A percentile compares a stretch with the other conserved stretches of the same genome.
Evolutionary conservation across 2,329 filamentous ascomycete species (phyloP).

Genomic region (Cercospora zeina): DNA sequence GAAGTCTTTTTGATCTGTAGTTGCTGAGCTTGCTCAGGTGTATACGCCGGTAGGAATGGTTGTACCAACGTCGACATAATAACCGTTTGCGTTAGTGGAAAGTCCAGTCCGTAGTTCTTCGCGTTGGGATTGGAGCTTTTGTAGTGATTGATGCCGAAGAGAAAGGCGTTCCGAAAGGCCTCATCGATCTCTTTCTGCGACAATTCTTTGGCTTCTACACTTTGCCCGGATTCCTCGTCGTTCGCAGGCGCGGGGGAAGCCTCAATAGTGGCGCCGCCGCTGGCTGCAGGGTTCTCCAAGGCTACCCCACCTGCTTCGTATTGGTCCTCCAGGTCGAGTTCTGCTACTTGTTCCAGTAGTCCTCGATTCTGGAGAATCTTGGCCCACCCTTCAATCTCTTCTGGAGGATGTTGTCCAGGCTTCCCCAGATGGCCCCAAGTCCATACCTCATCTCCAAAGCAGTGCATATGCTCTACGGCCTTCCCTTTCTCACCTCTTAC

Average conservation of each 20-base stretch:
- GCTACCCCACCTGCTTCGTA: constrained; percentile 51
- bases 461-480: constrained; percentile 66
- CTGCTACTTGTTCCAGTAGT: constrained; percentile 45
- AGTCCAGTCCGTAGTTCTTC: constrained; percentile 57
- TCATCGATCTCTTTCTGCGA: constrained; percentile 66
- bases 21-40: constrained; percentile 55
- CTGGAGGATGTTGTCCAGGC: constrained; percentile 56
- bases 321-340: constrained; percentile 48
- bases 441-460: constrained; percentile 70
- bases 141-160: constrained; percentile 62
- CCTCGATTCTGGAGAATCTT: constrained; percentile 41
- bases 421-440: constrained; percentile 58
- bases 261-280: constrained; percentile 24
- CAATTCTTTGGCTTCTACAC: constrained; percentile 41
- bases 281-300: constrained; percentile 34
- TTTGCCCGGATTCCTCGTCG: constrained; percentile 24
- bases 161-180: constrained; percentile 63
- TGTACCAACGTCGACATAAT: constrained; percentile 65
- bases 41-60: constrained; percentile 64
- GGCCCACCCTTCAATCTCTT: constrained; percentile 55
- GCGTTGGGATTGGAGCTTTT: constrained; percentile 57
- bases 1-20: constrained; percentile 70
- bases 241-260: constrained; percentile 18
- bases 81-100: constrained; percentile 64
- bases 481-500: constrained; percentile 64